phyloP scores from a whole-genome alignment of 805 yeast species.

The Saccharomyces jurei region DNA sequence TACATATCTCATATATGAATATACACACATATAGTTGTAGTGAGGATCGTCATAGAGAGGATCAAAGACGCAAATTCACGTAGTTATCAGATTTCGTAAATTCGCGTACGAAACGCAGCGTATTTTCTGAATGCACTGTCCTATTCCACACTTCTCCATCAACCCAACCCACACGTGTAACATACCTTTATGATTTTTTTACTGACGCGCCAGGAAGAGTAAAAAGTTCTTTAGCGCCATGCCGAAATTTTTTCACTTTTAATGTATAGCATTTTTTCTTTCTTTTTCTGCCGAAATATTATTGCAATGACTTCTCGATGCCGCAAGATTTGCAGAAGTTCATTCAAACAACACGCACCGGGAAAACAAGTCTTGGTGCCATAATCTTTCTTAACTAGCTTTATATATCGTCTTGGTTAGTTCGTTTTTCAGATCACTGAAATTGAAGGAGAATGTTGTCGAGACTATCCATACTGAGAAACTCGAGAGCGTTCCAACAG shows the following conservation, averaged over 20 bases:
- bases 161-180: not conserved
- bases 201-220: not conserved
- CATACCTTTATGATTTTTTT: not conserved
- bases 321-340: not conserved
- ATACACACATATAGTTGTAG: not conserved
- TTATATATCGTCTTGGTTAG: not conserved
- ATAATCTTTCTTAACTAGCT: not conserved
- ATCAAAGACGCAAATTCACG: not conserved
- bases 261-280: not conserved
- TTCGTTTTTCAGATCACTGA: not conserved
- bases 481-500: not conserved
- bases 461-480: slow-evolving; percentile 5
- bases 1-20: not conserved
- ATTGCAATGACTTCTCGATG: not conserved
- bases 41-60: not conserved
- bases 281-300: not conserved
- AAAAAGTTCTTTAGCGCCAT: not conserved
- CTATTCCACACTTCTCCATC: not conserved
- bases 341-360: not conserved
- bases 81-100: not conserved
- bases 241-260: not conserved
- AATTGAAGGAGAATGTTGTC: slow-evolving; percentile 1
- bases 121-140: not conserved
- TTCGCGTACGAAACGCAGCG: not conserved
- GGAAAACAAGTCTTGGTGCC: not conserved